Conservation (phyloP, 2,329 filamentous ascomycete genomes). For the Colletotrichum sidae region DNA sequence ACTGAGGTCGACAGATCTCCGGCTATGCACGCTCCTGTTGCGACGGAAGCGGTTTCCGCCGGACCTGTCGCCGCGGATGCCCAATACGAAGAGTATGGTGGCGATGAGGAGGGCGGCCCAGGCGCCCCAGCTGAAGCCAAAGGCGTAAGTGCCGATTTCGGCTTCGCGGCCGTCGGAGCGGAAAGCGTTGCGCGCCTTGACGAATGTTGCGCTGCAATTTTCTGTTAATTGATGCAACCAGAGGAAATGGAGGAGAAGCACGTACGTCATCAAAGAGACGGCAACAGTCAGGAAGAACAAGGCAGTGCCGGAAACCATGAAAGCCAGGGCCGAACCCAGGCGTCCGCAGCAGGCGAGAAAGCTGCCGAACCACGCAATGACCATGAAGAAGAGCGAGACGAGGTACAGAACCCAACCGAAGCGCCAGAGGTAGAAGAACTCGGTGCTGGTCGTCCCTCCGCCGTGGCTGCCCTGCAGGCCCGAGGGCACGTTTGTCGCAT, state of each 20-base stretch:
- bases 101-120: conserved; percentile 75
- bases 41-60: conserved; percentile 58
- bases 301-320: conserved; percentile 66
- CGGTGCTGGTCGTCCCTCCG: conserved; percentile 63
- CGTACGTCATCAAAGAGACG: conserved; percentile 81
- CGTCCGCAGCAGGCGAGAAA: conserved; percentile 78
- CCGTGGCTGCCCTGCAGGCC: conserved; percentile 64
- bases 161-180: conserved; percentile 65
- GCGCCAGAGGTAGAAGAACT: conserved; percentile 86
- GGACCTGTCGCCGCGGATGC: conserved; percentile 63
- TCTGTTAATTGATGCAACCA: background rate
- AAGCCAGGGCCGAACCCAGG: conserved; percentile 75
- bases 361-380: conserved; percentile 73
- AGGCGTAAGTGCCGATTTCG: conserved; percentile 73
- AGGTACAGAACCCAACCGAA: conserved; percentile 95
- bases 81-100: conserved; percentile 74
- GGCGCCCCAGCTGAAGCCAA: conserved; percentile 82
- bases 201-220: conserved; percentile 65
- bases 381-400: conserved; percentile 83
- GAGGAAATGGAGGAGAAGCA: conserved; percentile 23
- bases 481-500: conserved; percentile 56
- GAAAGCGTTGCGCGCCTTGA: conserved; percentile 77
- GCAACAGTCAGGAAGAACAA: conserved; percentile 77
- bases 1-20: conserved; percentile 63
- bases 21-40: conserved; percentile 62